Evolutionary conservation across 2,329 filamentous ascomycete species (phyloP).

Genomic region (Fusarium falciforme): DNA sequence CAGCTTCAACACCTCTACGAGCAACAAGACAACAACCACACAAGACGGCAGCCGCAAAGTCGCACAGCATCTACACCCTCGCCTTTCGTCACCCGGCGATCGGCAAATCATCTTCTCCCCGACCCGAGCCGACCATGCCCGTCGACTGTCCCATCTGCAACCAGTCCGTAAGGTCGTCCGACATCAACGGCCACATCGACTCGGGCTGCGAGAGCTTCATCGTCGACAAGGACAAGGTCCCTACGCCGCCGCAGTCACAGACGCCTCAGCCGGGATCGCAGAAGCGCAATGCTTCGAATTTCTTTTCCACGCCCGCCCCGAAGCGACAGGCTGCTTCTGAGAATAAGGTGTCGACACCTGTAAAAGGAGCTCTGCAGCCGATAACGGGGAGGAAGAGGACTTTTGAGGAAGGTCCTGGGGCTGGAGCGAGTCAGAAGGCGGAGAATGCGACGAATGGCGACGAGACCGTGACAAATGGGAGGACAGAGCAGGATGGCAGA

Average conservation of each 20-base stretch:
- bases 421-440: constrained; percentile 15
- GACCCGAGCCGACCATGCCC: constrained; percentile 44
- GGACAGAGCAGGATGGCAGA: constrained; percentile 50
- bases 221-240: constrained; percentile 60
- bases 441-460: constrained; percentile 19
- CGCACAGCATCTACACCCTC: background rate
- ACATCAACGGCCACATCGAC: constrained; percentile 94
- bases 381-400: constrained; percentile 60
- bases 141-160: constrained; percentile 87
- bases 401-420: constrained; percentile 66
- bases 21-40: background rate
- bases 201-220: constrained; percentile 79
- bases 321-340: constrained; percentile 61
- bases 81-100: constrained; percentile 9
- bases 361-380: constrained; percentile 47
- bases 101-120: background rate
- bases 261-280: constrained; percentile 54
- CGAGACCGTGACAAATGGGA: constrained; percentile 8
- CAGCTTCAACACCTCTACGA: constrained; percentile 1
- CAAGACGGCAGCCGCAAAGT: background rate
- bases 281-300: constrained; percentile 67
- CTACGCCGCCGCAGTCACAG: constrained; percentile 45
- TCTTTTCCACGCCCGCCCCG: constrained; percentile 71
- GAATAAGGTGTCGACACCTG: constrained; percentile 47
- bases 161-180: constrained; percentile 74